A percentile compares a stretch with the other conserved stretches of the same genome.
phyloP scores from a whole-genome alignment of 2,329 filamentous ascomycete genomes.

The Calonectria pseudoturangicola region DNA sequence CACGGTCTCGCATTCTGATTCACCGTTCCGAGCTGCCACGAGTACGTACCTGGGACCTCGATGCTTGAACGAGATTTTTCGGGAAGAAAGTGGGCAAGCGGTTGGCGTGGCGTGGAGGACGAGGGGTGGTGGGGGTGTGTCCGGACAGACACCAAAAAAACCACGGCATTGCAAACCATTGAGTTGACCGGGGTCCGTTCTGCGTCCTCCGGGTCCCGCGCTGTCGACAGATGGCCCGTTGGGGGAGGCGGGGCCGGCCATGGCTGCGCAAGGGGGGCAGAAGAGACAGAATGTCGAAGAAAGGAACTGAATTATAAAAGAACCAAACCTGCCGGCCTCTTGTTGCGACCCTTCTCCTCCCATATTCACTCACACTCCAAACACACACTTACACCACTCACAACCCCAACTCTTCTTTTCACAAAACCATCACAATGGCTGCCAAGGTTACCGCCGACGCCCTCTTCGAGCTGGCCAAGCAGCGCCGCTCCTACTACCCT shows the following conservation, averaged over 20 bases:
- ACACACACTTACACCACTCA: conserved; percentile 28
- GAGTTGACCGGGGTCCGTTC: conserved; percentile 9
- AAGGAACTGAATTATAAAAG: conserved; percentile 23
- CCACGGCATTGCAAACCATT: conserved; percentile 13
- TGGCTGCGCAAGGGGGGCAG: conserved; percentile 12
- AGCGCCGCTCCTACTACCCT: conserved; percentile 81
- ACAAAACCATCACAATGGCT: conserved; percentile 64
- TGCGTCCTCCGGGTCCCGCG: conserved; percentile 15
- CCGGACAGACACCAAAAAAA: conserved; percentile 13
- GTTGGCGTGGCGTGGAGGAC: conserved; percentile 21
- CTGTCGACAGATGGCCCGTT: conserved; percentile 19
- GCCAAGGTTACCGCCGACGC: conserved; percentile 65
- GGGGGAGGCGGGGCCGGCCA: conserved; percentile 2
- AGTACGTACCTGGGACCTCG: conserved; percentile 11
- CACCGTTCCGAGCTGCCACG: background rate
- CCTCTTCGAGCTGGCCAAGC: conserved; percentile 79
- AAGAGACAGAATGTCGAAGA: background rate
- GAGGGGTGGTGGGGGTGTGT: conserved; percentile 19
- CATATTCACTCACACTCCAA: conserved; percentile 10
- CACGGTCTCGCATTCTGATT: background rate
- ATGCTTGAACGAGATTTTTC: conserved; percentile 6
- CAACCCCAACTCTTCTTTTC: conserved; percentile 40
- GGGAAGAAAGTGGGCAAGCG: conserved; percentile 11
- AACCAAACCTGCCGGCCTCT: background rate
- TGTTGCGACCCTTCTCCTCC: conserved; percentile 5